Evolutionary conservation across 2,329 filamentous ascomycete species (phyloP), one percentile per base, ranked within the genome.

Genomic region (Diplodia mutila): DNA sequence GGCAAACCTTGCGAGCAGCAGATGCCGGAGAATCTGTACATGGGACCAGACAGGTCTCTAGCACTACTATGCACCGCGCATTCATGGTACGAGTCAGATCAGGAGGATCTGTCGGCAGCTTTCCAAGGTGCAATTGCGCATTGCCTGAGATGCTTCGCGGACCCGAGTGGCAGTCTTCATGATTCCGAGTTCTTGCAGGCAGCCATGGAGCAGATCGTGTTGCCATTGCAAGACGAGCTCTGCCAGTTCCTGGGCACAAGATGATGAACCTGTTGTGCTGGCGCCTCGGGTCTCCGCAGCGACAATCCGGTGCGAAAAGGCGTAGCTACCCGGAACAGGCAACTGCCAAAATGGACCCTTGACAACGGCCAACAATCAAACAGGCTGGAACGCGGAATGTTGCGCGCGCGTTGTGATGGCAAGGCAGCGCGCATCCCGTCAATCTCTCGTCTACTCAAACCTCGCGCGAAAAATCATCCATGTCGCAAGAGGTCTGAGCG

Each of bases 211-310:
- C 72, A 75, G 32, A 79, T 79, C 34, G 74, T 79, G 12, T 61
- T 78, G 52, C 77, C 77, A 4, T 64, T 79, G 46, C 77, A 79
- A 52, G 76, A 79, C 34, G 77, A 79, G 65, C 68, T 79, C 8
- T 69, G 71, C 46, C 77, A 78, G 51, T 79, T 79, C 53, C 65
- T 79, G 12, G 77, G 77, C 14, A 63, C 59, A 18, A 51, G 46
- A n/a, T 16, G 78, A 75, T 68, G n/a, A n/a, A n/a, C n/a, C n/a
- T n/a, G n/a, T n/a, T n/a, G n/a, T n/a, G n/a, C n/a, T n/a, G n/a
- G n/a, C n/a, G n/a, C n/a, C n/a, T n/a, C n/a, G n/a, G n/a, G n/a
- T n/a, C n/a, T n/a, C n/a, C n/a, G n/a, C n/a, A n/a, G 6, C 42
- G n/a, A 9, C 42, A 37, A 52, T 16, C 23, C 27, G 25, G 11